A percentile compares a stretch with the other conserved stretches of the same genome.
These are phyloP conservation scores for Talaromyces ruber DNA, from an alignment of 495 filamentous ascomycete genomes.

Conservation along the genomic window DNA sequence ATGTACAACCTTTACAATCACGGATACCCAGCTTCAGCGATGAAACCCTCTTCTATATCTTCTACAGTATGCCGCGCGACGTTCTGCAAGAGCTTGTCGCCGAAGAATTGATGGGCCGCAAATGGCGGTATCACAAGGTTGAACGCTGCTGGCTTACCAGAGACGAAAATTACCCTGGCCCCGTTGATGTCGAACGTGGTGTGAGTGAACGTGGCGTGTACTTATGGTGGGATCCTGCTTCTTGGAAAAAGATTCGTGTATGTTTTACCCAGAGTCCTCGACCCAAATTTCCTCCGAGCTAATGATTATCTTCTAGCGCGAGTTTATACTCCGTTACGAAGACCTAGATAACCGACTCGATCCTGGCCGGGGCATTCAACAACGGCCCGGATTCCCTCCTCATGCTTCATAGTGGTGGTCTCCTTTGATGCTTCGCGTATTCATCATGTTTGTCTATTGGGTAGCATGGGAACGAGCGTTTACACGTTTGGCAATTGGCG, in stretches of 20 bases:
- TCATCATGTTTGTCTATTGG: constrained; percentile 4
- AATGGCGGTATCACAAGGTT: constrained; percentile 91
- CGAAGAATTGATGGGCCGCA: constrained; percentile 69
- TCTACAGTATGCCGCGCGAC: constrained; percentile 82
- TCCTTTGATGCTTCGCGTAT: constrained; percentile 2
- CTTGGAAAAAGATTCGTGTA: constrained; percentile 79
- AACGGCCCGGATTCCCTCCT: constrained; percentile 27
- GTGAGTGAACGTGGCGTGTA: constrained; percentile 80
- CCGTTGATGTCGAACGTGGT: constrained; percentile 48
- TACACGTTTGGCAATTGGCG: constrained; percentile 2
- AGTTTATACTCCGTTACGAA: constrained; percentile 71
- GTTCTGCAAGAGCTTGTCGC: constrained; percentile 79
- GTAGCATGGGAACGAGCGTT: constrained; percentile 7
- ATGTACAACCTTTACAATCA: constrained; percentile 69
- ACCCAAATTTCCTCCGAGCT: constrained; percentile 1
- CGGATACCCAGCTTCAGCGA: constrained; percentile 79
- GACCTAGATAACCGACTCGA: constrained; percentile 58
- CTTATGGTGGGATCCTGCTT: constrained; percentile 75
- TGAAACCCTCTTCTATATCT: constrained; percentile 89
- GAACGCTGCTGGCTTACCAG: constrained; percentile 86
- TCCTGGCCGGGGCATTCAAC: constrained; percentile 25
- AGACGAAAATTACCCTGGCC: constrained; percentile 63
- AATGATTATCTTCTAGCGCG: constrained; percentile 42
- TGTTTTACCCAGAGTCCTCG: constrained; percentile 22
- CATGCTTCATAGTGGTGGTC: constrained; percentile 26